phyloP scores from a whole-genome alignment of 1,284 basidiomycete species.

The Cryptococcus sp. region DNA sequence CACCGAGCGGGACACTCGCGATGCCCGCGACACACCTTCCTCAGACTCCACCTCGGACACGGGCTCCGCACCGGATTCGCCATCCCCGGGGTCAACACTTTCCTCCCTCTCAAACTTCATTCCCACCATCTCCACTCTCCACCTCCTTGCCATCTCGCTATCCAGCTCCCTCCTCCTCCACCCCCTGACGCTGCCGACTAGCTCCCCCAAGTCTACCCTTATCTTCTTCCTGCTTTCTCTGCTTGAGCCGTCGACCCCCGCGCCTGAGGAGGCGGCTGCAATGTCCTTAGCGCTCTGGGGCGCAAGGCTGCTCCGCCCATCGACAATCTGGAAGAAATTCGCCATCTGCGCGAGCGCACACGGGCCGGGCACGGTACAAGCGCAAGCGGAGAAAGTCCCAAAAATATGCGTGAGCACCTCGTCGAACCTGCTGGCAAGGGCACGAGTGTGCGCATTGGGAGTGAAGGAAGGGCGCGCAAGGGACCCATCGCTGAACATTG shows the following conservation, averaged over 20 bases:
- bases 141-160: conserved; percentile 33
- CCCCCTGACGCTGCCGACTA: conserved; percentile 65
- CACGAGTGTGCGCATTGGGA: conserved; percentile 16
- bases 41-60: too few relatives aligned
- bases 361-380: conserved; percentile 63
- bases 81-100: neutral
- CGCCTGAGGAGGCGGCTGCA: neutral
- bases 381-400: conserved; percentile 72
- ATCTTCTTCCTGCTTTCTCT: conserved; percentile 22
- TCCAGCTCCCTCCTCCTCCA: conserved; percentile 53
- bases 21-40: too few relatives aligned
- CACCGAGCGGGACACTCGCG: neutral
- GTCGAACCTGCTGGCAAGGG: conserved; percentile 59
- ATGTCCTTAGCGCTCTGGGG: neutral
- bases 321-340: conserved; percentile 55
- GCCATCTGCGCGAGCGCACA: conserved; percentile 66
- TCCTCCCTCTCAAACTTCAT: neutral
- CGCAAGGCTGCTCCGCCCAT: conserved; percentile 4
- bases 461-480: conserved; percentile 25
- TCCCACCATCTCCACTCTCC: conserved; percentile 6
- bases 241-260: conserved; percentile 10
- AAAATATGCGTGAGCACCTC: conserved; percentile 68
- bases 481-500: conserved; percentile 28
- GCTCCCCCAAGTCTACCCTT: conserved; percentile 60
- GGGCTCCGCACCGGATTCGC: too few relatives aligned